Evolutionary conservation across 306 rosid genomes (phyloP).

Genomic region (Glycine soja): DNA sequence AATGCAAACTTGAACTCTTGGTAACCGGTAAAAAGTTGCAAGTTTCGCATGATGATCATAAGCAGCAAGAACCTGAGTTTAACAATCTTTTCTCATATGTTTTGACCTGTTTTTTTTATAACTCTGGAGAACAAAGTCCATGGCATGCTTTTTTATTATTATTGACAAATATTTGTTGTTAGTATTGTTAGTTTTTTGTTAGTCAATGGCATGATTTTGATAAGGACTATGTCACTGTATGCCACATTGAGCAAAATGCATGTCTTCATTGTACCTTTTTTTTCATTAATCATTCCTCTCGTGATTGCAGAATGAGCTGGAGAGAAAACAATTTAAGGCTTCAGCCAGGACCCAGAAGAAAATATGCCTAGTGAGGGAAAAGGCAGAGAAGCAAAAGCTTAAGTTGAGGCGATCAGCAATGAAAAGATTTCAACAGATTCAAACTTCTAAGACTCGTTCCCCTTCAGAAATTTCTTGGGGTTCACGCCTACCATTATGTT

Average conservation of each 20-base stretch:
- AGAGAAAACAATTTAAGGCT: slow-evolving; percentile 56
- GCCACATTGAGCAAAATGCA: background rate
- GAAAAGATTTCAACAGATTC: slow-evolving; percentile 56
- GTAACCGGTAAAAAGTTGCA: background rate
- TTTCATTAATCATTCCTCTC: background rate
- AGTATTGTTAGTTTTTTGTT: no score
- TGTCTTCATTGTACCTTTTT: no score
- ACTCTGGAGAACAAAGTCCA: no score
- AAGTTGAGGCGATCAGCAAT: slow-evolving; percentile 54
- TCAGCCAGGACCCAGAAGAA: slow-evolving; percentile 53
- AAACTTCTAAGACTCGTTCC: slow-evolving; percentile 21
- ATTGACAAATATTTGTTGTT: background rate
- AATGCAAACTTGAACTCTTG: background rate
- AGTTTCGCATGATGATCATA: background rate
- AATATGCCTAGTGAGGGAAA: slow-evolving; percentile 55
- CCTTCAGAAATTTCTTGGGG: slow-evolving; percentile 41
- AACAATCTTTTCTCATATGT: background rate
- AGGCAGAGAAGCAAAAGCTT: slow-evolving; percentile 64
- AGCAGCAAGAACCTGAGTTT: background rate
- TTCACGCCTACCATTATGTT: slow-evolving; percentile 33
- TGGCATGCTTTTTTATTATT: background rate
- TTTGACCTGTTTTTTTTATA: no score
- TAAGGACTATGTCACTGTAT: background rate
- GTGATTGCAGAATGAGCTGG: slow-evolving; percentile 59
- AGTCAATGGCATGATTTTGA: no score